Conservation (phyloP, 768 basidiomycete genomes). For the Suillus variegatus region DNA sequence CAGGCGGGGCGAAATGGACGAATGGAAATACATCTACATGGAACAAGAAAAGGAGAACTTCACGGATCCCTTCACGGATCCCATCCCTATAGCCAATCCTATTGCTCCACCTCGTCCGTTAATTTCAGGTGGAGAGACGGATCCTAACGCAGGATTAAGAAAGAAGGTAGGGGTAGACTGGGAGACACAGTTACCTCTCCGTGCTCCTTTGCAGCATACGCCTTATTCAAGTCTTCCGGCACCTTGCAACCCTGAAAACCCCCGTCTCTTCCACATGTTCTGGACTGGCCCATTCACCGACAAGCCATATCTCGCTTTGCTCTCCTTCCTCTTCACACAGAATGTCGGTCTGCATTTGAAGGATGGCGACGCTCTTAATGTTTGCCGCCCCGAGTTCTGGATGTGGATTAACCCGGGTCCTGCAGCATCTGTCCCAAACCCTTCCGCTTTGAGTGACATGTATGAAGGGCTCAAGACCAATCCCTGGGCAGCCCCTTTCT, state of each 20-base stretch:
- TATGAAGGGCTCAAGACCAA: conserved; percentile 76
- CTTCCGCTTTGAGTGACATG: conserved; percentile 81
- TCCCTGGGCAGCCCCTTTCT: conserved; percentile 94
- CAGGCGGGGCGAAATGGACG: conserved; percentile 72
- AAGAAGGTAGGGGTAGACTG: conserved; percentile 63
- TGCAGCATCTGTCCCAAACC: conserved; percentile 86
- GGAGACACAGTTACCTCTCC: conserved; percentile 53
- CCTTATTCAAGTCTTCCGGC: conserved; percentile 56
- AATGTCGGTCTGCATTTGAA: conserved; percentile 81
- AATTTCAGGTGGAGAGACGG: conserved; percentile 34
- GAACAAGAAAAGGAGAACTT: conserved; percentile 54
- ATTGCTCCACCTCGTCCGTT: conserved; percentile 24
- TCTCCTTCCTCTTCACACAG: conserved; percentile 96
- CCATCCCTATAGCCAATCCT: conserved; percentile 26
- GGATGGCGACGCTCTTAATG: conserved; percentile 37
- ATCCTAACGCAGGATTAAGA: conserved; percentile 54
- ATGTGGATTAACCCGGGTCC: conserved; percentile 99
- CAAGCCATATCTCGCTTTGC: conserved; percentile 93
- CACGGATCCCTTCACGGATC: conserved; percentile 35
- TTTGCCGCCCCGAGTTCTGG: conserved; percentile 93
- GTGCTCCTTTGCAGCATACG: conserved; percentile 51
- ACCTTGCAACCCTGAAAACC: conserved; percentile 82
- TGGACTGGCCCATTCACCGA: conserved; percentile 99
- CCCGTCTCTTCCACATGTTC: conserved; percentile 96
- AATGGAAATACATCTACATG: conserved; percentile 88